Conservation (phyloP, 352 stramenopile species). For the Pilasporangium apinafurcum region DNA sequence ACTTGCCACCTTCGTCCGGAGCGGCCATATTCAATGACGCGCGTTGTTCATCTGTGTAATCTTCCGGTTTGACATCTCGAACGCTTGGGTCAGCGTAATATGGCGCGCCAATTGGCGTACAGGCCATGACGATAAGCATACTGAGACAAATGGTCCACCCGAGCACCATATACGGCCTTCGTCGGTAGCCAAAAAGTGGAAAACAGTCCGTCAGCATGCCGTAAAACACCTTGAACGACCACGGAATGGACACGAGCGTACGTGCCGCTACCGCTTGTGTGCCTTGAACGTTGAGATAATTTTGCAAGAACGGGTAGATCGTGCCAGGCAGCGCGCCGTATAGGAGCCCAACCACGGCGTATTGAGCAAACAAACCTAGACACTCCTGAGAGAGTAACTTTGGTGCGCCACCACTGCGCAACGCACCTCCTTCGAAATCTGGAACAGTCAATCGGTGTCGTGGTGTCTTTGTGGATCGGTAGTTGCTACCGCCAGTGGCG, state of each 20-base stretch:
- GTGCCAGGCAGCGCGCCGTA: slow-evolving; percentile 33
- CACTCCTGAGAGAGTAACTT: slow-evolving; percentile 19
- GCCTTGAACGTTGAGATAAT: slow-evolving; percentile 41
- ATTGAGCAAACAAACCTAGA: slow-evolving; percentile 41
- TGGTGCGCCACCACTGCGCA: slow-evolving; percentile 27
- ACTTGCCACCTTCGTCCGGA: slow-evolving; percentile 28
- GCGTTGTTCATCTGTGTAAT: slow-evolving; percentile 18
- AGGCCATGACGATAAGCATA: slow-evolving; percentile 39
- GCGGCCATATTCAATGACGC: slow-evolving; percentile 27
- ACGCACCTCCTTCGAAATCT: slow-evolving; percentile 29
- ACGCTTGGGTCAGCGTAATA: slow-evolving; percentile 30
- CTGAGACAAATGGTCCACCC: slow-evolving; percentile 40
- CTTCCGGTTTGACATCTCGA: slow-evolving; percentile 5
- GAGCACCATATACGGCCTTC: slow-evolving; percentile 57
- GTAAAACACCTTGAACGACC: slow-evolving; percentile 65
- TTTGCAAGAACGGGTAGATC: slow-evolving; percentile 45
- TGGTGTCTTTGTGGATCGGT: too few relatives aligned
- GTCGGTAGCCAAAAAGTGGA: slow-evolving; percentile 47
- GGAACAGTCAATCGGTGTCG: too few relatives aligned
- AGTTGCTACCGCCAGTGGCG: too few relatives aligned
- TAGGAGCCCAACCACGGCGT: slow-evolving; percentile 38
- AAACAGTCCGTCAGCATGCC: slow-evolving; percentile 53
- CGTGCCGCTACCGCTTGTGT: slow-evolving; percentile 15
- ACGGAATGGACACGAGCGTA: slow-evolving; percentile 29
- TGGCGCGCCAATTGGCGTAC: slow-evolving; percentile 25